Evolutionary conservation across 1,139 yeast species (phyloP), one percentile per base, ranked within the genome.

Genomic region (Protomyces macrosporus): DNA sequence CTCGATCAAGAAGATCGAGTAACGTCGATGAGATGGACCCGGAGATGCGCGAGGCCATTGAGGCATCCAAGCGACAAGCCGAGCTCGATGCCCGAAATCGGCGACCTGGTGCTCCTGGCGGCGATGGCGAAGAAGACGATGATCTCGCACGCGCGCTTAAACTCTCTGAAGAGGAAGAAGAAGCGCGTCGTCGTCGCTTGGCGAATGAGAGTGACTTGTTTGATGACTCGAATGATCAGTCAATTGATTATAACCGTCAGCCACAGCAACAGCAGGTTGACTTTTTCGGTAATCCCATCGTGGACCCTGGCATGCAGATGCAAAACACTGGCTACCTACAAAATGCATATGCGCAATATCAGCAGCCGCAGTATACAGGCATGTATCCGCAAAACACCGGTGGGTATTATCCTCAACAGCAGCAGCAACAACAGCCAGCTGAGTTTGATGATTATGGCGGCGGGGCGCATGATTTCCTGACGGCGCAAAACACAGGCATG

Each of bases 121-220:
- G 70, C 34, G 78, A 77, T 53, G 81, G 77, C 54, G 79, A 81
- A 39, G 91, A 62, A 32, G 69, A 87, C 70, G 88, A 87, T 35
- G 95, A 89, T 55, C 79, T 91, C 68, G 84, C 83, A 67, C 85
- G 88, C 59, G 98, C 98, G 0, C 80, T 91, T 68, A 86, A 86
- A 75, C 81, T 93, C 70, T 86, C 95, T 48, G 79, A 86, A 73
- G 97, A 90, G 75, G 98, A 93, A 73, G 96, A 90, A 71, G 95
- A 74, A 67, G 71, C 69, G 63, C 74, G 75, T 45, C 68, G 66
- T 54, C 66, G 55, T 66, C 70, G 67, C 56, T 54, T 70, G 67
- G 61, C 53, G 9, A 50, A 57, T 3, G 65, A 67, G 33, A 54
- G 48, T 32, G 71, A 74, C 65, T 70, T 71, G 57, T 73, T 72